A percentile compares a stretch with the other conserved stretches of the same genome.
phyloP scores from a whole-genome alignment of 257 asterid species.

The Hygrophila difformis region DNA sequence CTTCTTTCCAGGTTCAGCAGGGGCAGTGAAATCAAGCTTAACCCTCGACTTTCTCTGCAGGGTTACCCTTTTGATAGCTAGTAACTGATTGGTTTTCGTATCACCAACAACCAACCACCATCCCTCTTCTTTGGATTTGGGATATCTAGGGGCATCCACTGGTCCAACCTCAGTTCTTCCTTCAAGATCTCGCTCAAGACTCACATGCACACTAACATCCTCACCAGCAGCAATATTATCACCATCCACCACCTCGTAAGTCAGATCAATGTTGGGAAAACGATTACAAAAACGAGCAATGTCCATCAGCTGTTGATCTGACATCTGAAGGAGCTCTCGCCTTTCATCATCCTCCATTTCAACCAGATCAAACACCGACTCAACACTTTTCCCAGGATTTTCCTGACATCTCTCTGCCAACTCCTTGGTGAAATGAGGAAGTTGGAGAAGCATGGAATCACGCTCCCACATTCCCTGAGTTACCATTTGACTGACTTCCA shows the following conservation, averaged over 20 bases:
- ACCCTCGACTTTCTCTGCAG: slow-evolving; percentile 48
- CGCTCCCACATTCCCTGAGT: slow-evolving; percentile 67
- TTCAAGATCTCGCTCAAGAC: slow-evolving; percentile 42
- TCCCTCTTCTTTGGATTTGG: slow-evolving; percentile 49
- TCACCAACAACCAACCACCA: slow-evolving; percentile 67
- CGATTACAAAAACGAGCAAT: slow-evolving; percentile 52
- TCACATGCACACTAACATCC: slow-evolving; percentile 29
- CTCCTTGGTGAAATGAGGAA: slow-evolving; percentile 52
- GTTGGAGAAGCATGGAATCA: slow-evolving; percentile 55
- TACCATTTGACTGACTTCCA: slow-evolving; percentile 61
- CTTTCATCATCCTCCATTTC: slow-evolving; percentile 59
- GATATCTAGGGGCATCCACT: slow-evolving; percentile 52
- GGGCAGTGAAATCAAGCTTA: slow-evolving; percentile 48
- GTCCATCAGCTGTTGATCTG: slow-evolving; percentile 43
- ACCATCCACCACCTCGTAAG: slow-evolving; percentile 28
- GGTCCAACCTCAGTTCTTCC: slow-evolving; percentile 48
- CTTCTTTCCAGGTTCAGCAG: slow-evolving; percentile 41
- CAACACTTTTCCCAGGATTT: slow-evolving; percentile 34
- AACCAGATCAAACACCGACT: slow-evolving; percentile 41
- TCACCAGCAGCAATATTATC: slow-evolving; percentile 33
- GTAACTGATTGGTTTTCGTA: slow-evolving; percentile 43
- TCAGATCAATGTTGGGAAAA: slow-evolving; percentile 46
- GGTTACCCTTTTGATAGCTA: slow-evolving; percentile 47
- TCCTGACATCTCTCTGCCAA: slow-evolving; percentile 43
- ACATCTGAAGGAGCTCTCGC: slow-evolving; percentile 46